Conservation (phyloP, 179 eudicot species). For the Actinidia chinensis region DNA sequence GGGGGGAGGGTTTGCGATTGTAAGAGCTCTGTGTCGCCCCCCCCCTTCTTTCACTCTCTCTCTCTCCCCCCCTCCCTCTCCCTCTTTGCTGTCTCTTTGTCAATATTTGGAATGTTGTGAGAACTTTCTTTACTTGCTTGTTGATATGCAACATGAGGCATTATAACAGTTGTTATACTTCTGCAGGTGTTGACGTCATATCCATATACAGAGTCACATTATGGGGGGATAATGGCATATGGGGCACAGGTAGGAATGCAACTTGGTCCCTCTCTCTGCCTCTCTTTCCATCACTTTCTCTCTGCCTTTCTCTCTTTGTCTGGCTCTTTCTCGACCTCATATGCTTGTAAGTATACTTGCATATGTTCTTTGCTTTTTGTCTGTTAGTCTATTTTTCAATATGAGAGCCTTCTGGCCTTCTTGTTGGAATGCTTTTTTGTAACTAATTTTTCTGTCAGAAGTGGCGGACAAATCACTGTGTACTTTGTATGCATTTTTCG, state of each 20-base stretch:
- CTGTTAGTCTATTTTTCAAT: background rate
- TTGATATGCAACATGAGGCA: background rate
- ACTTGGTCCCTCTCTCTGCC: background rate
- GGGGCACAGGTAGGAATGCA: conserved; percentile 62
- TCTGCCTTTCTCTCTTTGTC: background rate
- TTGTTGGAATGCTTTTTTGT: background rate
- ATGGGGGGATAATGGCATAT: conserved; percentile 76
- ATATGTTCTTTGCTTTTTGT: background rate
- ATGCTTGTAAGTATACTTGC: conserved; percentile 3
- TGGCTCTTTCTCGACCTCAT: background rate
- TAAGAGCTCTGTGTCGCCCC: no score
- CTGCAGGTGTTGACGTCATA: conserved; percentile 55
- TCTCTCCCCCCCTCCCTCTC: background rate
- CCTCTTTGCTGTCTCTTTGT: background rate
- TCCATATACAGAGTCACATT: conserved; percentile 77
- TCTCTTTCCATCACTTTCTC: background rate
- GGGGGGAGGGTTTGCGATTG: no score
- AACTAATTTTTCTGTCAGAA: background rate
- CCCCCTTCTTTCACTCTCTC: no score
- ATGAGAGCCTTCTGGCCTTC: background rate
- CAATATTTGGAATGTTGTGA: background rate
- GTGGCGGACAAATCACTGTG: no score
- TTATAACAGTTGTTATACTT: background rate
- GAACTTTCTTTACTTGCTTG: conserved; percentile 4
- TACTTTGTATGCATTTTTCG: no score